phyloP scores from a whole-genome alignment of 768 basidiomycete genomes.

The Phlebiopsis gigantea region DNA sequence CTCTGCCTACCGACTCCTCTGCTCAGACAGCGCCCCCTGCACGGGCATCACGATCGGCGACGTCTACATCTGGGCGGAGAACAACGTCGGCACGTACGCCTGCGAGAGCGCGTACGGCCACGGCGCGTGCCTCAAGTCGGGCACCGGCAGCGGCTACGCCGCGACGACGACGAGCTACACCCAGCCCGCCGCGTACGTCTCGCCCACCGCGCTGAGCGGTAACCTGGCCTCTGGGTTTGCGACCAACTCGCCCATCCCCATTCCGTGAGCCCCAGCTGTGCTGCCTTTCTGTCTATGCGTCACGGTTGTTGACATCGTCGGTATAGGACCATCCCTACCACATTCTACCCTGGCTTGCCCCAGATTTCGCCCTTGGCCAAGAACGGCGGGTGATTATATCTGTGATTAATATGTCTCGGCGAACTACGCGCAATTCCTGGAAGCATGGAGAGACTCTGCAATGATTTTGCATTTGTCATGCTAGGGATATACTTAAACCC shows the following conservation, averaged over 20 bases:
- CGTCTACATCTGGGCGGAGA: constrained; percentile 26
- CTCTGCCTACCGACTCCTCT: constrained; percentile 23
- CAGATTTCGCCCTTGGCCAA: constrained; percentile 22
- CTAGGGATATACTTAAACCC: too few relatives aligned
- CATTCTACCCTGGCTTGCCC: constrained; percentile 21
- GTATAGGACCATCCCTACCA: constrained; percentile 22
- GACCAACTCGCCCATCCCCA: constrained; percentile 21
- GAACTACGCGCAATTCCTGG: too few relatives aligned
- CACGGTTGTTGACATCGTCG: not conserved
- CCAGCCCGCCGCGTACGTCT: constrained; percentile 24
- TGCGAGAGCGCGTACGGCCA: constrained; percentile 26
- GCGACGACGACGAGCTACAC: constrained; percentile 18
- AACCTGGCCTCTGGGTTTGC: constrained; percentile 21
- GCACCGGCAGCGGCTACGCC: constrained; percentile 20
- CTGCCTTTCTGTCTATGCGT: not conserved
- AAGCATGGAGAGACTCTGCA: too few relatives aligned
- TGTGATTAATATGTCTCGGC: too few relatives aligned
- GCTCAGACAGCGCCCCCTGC: constrained; percentile 25
- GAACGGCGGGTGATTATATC: too few relatives aligned
- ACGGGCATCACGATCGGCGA: constrained; percentile 21
- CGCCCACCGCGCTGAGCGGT: constrained; percentile 23
- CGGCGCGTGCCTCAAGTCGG: constrained; percentile 22
- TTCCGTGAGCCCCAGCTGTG: constrained; percentile 15
- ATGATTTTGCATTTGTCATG: too few relatives aligned
- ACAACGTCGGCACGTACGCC: constrained; percentile 22